Conservation (phyloP, 2,329 filamentous ascomycete species). For the Dactylonectria estremocensis region DNA sequence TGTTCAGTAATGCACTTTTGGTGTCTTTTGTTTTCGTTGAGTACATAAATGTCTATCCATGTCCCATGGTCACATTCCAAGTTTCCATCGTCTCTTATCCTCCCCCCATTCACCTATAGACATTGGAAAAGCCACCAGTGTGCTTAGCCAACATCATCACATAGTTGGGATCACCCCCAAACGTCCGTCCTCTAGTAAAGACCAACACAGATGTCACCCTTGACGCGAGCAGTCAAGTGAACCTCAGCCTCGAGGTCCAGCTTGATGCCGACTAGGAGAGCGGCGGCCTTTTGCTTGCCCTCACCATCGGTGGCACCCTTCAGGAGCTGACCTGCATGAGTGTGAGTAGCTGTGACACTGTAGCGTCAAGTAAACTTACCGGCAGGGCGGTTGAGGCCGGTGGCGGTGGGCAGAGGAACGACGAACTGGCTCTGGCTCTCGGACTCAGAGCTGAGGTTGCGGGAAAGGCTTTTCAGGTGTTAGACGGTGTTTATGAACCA, state of each 20-base stretch:
- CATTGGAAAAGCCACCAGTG: too few species aligned
- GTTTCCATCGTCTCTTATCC: too few species aligned
- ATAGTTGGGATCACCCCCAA: too few species aligned
- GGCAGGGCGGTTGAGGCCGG: slow-evolving; percentile 54
- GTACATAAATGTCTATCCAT: too few species aligned
- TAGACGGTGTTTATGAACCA: slow-evolving; percentile 19
- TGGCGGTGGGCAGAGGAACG: slow-evolving; percentile 50
- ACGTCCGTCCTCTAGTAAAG: neutral
- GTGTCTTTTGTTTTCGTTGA: too few species aligned
- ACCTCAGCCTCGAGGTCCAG: slow-evolving; percentile 57
- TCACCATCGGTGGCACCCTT: slow-evolving; percentile 70
- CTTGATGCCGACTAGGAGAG: slow-evolving; percentile 74
- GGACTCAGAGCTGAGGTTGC: slow-evolving; percentile 48
- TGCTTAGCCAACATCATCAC: too few species aligned
- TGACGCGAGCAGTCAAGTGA: slow-evolving; percentile 3
- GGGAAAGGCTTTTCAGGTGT: slow-evolving; percentile 41
- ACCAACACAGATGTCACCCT: neutral
- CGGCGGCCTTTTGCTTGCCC: slow-evolving; percentile 71
- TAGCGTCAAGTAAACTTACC: slow-evolving; percentile 43
- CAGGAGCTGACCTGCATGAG: slow-evolving; percentile 65
- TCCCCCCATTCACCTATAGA: too few species aligned
- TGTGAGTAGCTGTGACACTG: slow-evolving; percentile 21
- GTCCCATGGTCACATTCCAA: too few species aligned
- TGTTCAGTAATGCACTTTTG: too few species aligned
- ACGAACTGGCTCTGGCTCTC: slow-evolving; percentile 46